These are phyloP conservation scores for Camptophora hylomeconis DNA, from an alignment of 2,329 filamentous ascomycete genomes.

Conservation along the genomic window DNA sequence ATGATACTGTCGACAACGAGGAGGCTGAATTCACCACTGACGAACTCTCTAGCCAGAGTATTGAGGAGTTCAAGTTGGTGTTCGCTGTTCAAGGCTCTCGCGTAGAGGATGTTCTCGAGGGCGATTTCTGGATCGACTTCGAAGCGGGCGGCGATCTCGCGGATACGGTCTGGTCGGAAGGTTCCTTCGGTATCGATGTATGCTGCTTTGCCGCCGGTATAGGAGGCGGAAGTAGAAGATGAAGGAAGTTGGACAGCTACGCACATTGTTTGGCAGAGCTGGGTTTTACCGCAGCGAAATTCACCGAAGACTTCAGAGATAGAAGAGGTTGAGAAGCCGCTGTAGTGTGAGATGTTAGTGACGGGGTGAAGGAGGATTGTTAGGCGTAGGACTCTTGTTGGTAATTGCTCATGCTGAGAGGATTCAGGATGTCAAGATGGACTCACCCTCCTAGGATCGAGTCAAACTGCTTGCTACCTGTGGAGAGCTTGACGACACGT, in stretches of 20 bases:
- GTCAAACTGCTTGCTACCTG: no score
- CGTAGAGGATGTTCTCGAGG: slow-evolving; percentile 55
- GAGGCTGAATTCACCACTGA: slow-evolving; percentile 50
- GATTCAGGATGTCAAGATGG: no score
- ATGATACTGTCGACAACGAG: slow-evolving; percentile 59
- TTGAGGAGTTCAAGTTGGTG: slow-evolving; percentile 52
- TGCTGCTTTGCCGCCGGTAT: slow-evolving; percentile 56
- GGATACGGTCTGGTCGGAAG: slow-evolving; percentile 54
- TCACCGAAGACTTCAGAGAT: slow-evolving; percentile 25
- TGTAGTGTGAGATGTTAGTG: no score
- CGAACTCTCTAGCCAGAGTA: slow-evolving; percentile 47
- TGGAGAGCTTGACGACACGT: no score
- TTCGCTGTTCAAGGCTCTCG: slow-evolving; percentile 53
- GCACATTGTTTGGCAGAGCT: slow-evolving; percentile 56
- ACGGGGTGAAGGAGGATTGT: no score
- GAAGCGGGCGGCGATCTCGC: slow-evolving; percentile 54
- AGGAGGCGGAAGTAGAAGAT: slow-evolving; percentile 51
- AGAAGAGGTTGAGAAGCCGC: no score
- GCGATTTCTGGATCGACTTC: slow-evolving; percentile 45
- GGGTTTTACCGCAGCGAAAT: slow-evolving; percentile 52
- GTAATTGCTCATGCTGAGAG: no score
- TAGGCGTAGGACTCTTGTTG: no score
- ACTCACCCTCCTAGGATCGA: no score
- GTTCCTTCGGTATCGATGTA: slow-evolving; percentile 57
- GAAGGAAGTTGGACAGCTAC: slow-evolving; percentile 45